A percentile compares a stretch with the other conserved stretches of the same genome.
phyloP scores from a whole-genome alignment of 2,329 filamentous ascomycete species.

The Chaetoscypha palmicola region DNA sequence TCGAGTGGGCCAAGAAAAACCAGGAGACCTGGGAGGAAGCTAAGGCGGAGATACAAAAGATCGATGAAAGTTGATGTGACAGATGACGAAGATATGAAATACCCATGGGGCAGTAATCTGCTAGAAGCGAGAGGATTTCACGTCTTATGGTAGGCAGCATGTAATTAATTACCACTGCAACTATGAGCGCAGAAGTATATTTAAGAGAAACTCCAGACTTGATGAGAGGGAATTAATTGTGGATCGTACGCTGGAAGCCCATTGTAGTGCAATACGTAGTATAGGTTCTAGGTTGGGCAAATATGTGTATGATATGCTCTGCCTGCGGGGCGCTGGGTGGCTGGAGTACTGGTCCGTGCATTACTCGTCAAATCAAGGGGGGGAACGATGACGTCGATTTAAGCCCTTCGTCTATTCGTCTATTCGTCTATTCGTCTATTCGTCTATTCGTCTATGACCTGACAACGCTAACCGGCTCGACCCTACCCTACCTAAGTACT shows the following conservation, averaged over 20 bases:
- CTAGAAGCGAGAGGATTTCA: slow-evolving; percentile 13
- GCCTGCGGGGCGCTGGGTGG: too few relatives aligned
- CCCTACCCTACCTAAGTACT: too few relatives aligned
- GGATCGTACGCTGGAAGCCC: too few relatives aligned
- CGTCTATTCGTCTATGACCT: too few relatives aligned
- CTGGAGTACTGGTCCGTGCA: too few relatives aligned
- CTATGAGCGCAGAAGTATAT: slow-evolving; percentile 18
- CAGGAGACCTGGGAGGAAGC: slow-evolving; percentile 69
- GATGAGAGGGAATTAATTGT: background rate
- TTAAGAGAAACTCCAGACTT: background rate
- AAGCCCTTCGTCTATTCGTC: background rate
- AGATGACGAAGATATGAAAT: slow-evolving; percentile 7
- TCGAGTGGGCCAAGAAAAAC: slow-evolving; percentile 69
- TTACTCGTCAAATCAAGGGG: too few relatives aligned
- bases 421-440: too few relatives aligned
- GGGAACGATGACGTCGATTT: slow-evolving; percentile 3
- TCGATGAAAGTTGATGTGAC: slow-evolving; percentile 38
- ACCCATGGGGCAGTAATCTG: slow-evolving; percentile 14
- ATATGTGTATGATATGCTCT: too few relatives aligned
- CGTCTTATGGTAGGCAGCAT: too few relatives aligned
- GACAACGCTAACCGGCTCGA: too few relatives aligned
- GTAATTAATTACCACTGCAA: slow-evolving; percentile 12
- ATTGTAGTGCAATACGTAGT: too few relatives aligned
- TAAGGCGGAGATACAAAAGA: slow-evolving; percentile 62
- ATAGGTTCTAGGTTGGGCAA: too few relatives aligned